These are phyloP conservation scores for Myochromella boudieri DNA, from an alignment of 768 basidiomycete species.

Conservation along the genomic window DNA sequence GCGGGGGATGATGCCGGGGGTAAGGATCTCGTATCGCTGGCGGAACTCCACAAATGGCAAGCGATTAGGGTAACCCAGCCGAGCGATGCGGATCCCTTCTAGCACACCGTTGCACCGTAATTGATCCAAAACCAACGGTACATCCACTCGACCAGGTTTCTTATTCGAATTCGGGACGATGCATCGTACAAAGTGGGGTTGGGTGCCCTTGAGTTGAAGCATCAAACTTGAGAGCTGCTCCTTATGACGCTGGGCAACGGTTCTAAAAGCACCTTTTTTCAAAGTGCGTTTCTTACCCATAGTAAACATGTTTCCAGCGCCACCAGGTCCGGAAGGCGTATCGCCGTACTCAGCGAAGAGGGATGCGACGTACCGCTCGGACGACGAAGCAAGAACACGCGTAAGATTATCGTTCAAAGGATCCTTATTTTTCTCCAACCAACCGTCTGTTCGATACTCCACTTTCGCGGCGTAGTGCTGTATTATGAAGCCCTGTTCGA, in stretches of 20 bases:
- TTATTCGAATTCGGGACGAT: conserved; percentile 95
- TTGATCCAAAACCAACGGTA: conserved; percentile 94
- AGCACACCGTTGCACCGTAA: conserved; percentile 98
- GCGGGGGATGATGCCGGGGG: conserved; percentile 87
- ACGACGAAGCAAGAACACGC: conserved; percentile 79
- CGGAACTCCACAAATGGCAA: conserved; percentile 97
- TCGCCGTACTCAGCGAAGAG: conserved; percentile 86
- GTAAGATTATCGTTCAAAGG: conserved; percentile 96
- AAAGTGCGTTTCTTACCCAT: conserved; percentile 70
- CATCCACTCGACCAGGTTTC: conserved; percentile 88
- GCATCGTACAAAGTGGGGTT: conserved; percentile 97
- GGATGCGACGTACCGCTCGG: conserved; percentile 76
- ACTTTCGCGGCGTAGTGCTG: conserved; percentile 97
- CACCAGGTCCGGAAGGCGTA: conserved; percentile 30
- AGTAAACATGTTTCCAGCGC: conserved; percentile 37
- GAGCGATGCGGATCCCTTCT: conserved; percentile 97
- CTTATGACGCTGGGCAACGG: conserved; percentile 92
- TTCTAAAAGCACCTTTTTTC: conserved; percentile 97
- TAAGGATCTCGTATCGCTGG: conserved; percentile 93
- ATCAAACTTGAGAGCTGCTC: conserved; percentile 93
- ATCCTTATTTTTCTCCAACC: conserved; percentile 99
- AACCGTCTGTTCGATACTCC: conserved; percentile 93
- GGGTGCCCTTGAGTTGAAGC: conserved; percentile 87
- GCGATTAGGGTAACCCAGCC: conserved; percentile 95
- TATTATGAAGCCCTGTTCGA: conserved; percentile 92